phyloP scores from a whole-genome alignment of 2,329 filamentous ascomycete genomes.

The Penicillium thymicola region DNA sequence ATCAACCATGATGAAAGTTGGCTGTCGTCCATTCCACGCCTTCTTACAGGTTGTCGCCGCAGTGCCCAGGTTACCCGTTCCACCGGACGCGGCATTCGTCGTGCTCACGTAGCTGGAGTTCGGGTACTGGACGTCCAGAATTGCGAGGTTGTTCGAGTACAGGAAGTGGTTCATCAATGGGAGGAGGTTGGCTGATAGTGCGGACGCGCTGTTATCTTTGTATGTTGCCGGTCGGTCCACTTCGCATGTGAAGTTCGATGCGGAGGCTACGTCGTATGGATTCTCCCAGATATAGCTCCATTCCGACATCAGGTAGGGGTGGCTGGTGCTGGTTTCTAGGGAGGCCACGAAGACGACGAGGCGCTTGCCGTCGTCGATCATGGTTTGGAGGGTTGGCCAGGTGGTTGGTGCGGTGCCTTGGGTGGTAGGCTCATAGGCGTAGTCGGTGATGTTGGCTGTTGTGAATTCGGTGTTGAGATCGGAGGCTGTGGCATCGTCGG shows the following conservation, averaged over 20 bases:
- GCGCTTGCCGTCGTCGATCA: conserved; percentile 64
- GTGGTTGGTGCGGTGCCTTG: conserved; percentile 41
- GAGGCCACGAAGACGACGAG: conserved; percentile 68
- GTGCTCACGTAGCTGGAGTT: conserved; percentile 58
- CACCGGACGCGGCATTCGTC: conserved; percentile 63
- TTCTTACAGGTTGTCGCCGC: conserved; percentile 52
- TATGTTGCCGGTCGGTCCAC: conserved; percentile 62
- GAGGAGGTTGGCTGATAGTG: conserved; percentile 59
- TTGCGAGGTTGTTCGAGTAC: conserved; percentile 50
- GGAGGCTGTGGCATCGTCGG: conserved; percentile 55
- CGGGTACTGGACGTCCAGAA: conserved; percentile 57
- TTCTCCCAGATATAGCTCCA: conserved; percentile 65
- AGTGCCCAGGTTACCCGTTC: conserved; percentile 51
- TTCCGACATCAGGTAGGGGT: conserved; percentile 45
- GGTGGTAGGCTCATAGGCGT: conserved; percentile 58
- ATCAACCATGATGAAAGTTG: conserved; percentile 75
- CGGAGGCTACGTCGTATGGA: conserved; percentile 60
- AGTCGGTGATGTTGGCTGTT: conserved; percentile 57
- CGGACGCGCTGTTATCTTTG: conserved; percentile 46
- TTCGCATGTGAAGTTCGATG: conserved; percentile 68
- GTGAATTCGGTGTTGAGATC: conserved; percentile 57
- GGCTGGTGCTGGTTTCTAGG: conserved; percentile 31
- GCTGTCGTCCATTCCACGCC: conserved; percentile 57
- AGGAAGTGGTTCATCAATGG: conserved; percentile 80
- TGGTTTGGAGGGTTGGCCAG: conserved; percentile 70